These are phyloP conservation scores for Penicillium ucsense DNA, from an alignment of 495 filamentous ascomycete genomes.

Conservation along the genomic window DNA sequence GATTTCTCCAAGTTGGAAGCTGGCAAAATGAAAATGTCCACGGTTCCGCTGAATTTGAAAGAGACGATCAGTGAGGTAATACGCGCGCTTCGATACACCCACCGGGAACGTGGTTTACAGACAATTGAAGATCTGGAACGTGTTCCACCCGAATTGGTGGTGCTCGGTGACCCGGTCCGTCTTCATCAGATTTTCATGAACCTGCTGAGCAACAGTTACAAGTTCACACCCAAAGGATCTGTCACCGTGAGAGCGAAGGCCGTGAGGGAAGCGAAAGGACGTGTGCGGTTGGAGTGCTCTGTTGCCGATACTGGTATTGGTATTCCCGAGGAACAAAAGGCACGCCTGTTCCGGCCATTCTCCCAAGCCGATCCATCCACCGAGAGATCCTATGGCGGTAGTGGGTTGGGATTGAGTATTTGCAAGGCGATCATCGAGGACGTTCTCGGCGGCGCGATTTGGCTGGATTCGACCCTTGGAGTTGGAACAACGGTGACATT, in stretches of 20 bases:
- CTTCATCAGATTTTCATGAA: constrained; percentile 92
- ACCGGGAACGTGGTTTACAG: constrained; percentile 64
- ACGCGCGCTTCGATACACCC: constrained; percentile 74
- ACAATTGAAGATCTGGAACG: constrained; percentile 58
- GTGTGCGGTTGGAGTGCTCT: constrained; percentile 67
- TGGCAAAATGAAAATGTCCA: constrained; percentile 89
- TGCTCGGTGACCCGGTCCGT: constrained; percentile 81
- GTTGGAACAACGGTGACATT: constrained; percentile 81
- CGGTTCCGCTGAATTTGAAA: constrained; percentile 72
- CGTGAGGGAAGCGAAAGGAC: constrained; percentile 57
- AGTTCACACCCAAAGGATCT: constrained; percentile 80
- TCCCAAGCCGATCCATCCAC: constrained; percentile 84
- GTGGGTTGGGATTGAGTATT: constrained; percentile 81
- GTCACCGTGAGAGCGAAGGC: constrained; percentile 69
- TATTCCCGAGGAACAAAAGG: constrained; percentile 68
- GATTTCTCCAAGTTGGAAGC: constrained; percentile 93
- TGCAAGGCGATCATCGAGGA: constrained; percentile 93
- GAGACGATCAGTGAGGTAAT: constrained; percentile 85
- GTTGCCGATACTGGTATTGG: constrained; percentile 89
- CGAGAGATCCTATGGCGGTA: constrained; percentile 80
- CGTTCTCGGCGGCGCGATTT: constrained; percentile 76
- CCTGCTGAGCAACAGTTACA: constrained; percentile 84
- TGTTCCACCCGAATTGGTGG: constrained; percentile 63
- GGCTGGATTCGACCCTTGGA: constrained; percentile 65
- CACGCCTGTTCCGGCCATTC: constrained; percentile 83